Percentiles rank a stretch among this genome's conserved stretches.
These are phyloP conservation scores for Phylloporus sp. DNA, from an alignment of 768 basidiomycete genomes.

Conservation along the genomic window DNA sequence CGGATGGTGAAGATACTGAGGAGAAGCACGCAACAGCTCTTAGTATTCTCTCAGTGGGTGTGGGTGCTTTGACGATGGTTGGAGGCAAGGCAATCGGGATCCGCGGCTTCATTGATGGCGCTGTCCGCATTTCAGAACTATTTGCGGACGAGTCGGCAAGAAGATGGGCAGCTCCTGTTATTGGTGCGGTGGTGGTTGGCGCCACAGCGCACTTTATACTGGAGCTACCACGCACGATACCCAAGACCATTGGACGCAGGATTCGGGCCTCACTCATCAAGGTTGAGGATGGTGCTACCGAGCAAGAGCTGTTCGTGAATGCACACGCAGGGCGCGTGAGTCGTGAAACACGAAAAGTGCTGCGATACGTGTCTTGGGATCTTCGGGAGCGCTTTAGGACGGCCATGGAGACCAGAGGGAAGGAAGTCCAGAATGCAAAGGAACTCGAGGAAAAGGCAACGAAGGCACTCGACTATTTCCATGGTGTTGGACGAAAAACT, in stretches of 20 bases:
- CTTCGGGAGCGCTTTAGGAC: slow-evolving; percentile 72
- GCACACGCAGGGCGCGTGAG: slow-evolving; percentile 65
- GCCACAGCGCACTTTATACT: slow-evolving; percentile 74
- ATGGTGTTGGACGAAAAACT: slow-evolving; percentile 44
- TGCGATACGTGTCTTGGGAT: slow-evolving; percentile 89
- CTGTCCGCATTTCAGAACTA: slow-evolving; percentile 70
- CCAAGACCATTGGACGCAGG: slow-evolving; percentile 82
- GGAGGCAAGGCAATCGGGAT: slow-evolving; percentile 78
- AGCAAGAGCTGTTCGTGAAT: slow-evolving; percentile 58
- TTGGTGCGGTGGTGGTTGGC: slow-evolving; percentile 73
- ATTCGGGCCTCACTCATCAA: slow-evolving; percentile 60
- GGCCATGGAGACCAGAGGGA: slow-evolving; percentile 73
- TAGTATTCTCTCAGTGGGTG: slow-evolving; percentile 66
- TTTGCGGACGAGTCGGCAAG: slow-evolving; percentile 75
- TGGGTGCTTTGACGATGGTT: slow-evolving; percentile 87
- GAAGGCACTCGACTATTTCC: slow-evolving; percentile 72
- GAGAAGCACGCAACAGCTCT: slow-evolving; percentile 55
- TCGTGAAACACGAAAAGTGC: slow-evolving; percentile 88
- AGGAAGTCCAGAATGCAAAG: slow-evolving; percentile 74
- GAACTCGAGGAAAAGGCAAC: slow-evolving; percentile 64
- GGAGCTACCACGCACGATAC: slow-evolving; percentile 85
- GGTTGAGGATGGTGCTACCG: slow-evolving; percentile 41
- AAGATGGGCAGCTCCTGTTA: slow-evolving; percentile 82
- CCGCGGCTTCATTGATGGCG: slow-evolving; percentile 71
- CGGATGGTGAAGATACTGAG: slow-evolving; percentile 28